Percentiles rank a stretch among this genome's conserved stretches.
Evolutionary conservation across 768 basidiomycete species (phyloP).

Genomic region (Galerina marginata): DNA sequence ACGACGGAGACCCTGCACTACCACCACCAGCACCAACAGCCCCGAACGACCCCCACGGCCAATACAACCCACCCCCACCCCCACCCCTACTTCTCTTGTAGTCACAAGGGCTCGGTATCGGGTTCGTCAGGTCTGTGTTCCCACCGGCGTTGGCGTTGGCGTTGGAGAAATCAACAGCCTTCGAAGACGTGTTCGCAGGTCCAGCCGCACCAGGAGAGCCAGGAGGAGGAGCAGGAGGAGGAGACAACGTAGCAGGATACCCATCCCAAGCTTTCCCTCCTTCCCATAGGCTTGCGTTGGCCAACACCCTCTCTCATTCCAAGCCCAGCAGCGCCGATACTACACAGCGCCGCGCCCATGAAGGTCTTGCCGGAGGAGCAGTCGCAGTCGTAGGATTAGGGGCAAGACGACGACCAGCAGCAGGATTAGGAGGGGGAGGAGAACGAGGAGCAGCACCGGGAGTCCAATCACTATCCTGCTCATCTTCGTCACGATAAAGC

Average conservation of each 20-base stretch:
- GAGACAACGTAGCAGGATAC: not conserved
- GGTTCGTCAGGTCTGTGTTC: not conserved
- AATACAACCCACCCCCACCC: not conserved
- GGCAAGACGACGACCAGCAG: no score
- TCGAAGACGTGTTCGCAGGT: not conserved
- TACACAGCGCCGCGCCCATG: not conserved
- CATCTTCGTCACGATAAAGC: not conserved
- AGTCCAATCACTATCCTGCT: no score
- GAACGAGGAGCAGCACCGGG: no score
- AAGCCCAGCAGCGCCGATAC: no score
- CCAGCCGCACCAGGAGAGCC: not conserved
- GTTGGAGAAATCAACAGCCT: not conserved
- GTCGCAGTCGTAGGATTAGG: no score
- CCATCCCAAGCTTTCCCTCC: not conserved
- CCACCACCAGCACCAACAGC: not conserved
- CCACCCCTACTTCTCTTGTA: not conserved
- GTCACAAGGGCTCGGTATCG: not conserved
- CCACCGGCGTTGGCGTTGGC: not conserved
- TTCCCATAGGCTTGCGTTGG: no score
- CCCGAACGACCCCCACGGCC: conserved; percentile 25
- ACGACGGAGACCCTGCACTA: conserved; percentile 3
- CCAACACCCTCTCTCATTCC: no score
- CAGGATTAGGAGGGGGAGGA: no score
- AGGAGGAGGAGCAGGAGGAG: not conserved
- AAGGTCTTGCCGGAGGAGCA: not conserved